A percentile compares a stretch with the other conserved stretches of the same genome.
These are phyloP conservation scores for Starmerella vitae DNA, from an alignment of 805 yeast genomes.

Conservation along the genomic window DNA sequence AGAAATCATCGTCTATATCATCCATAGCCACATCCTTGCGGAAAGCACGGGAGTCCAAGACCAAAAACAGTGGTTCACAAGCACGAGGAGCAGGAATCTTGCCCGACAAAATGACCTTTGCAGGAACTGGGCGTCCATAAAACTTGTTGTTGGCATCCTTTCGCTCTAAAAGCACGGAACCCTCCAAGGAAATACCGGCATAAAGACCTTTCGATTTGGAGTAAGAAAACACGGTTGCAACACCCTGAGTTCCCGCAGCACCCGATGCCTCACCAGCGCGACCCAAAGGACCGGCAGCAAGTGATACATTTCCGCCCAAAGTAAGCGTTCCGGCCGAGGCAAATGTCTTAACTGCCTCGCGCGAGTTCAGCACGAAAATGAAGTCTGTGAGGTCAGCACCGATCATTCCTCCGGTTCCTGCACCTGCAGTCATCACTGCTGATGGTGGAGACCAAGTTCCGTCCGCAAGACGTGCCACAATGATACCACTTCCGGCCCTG, in stretches of 20 bases:
- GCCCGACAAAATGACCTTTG: slow-evolving; percentile 73
- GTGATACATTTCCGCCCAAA: slow-evolving; percentile 84
- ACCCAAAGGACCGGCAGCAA: slow-evolving; percentile 96
- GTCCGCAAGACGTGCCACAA: slow-evolving; percentile 85
- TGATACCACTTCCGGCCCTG: slow-evolving; percentile 93
- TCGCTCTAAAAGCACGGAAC: slow-evolving; percentile 91
- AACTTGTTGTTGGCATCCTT: slow-evolving; percentile 94
- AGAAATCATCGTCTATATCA: slow-evolving; percentile 50
- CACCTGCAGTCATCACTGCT: slow-evolving; percentile 91
- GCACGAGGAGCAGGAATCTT: slow-evolving; percentile 87
- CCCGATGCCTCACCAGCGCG: slow-evolving; percentile 97
- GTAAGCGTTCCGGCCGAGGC: slow-evolving; percentile 91
- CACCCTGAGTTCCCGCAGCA: slow-evolving; percentile 72
- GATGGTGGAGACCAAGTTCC: slow-evolving; percentile 97
- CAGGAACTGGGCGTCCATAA: slow-evolving; percentile 78
- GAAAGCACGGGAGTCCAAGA: slow-evolving; percentile 76
- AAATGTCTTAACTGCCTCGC: slow-evolving; percentile 82
- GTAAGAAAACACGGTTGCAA: slow-evolving; percentile 84
- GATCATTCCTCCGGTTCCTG: slow-evolving; percentile 96
- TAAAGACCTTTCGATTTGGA: slow-evolving; percentile 92
- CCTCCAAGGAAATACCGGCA: slow-evolving; percentile 96
- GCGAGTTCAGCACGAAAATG: slow-evolving; percentile 77
- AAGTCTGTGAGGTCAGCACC: slow-evolving; percentile 96
- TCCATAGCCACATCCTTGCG: slow-evolving; percentile 34
- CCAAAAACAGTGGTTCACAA: slow-evolving; percentile 73